Evolutionary conservation across 2,329 filamentous ascomycete genomes (phyloP).

Genomic region (Fusarium sp.): DNA sequence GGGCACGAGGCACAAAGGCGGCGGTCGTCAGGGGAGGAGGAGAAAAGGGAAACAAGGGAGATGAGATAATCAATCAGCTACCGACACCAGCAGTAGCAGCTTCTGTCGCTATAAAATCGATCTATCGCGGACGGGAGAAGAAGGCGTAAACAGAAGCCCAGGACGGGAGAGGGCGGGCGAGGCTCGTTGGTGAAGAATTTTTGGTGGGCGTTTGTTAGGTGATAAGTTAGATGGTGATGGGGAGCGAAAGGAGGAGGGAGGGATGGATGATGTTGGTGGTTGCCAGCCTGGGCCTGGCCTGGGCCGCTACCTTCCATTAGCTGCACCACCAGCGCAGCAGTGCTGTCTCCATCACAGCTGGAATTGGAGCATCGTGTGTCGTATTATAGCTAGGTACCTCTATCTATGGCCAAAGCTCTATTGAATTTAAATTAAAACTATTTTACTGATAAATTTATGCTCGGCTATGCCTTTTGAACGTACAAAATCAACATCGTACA

Average conservation of each 20-base stretch:
- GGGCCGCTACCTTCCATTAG: slow-evolving; percentile 12
- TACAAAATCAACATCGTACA: background rate
- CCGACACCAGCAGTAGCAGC: slow-evolving; percentile 39
- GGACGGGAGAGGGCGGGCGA: slow-evolving; percentile 11
- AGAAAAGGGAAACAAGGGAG: slow-evolving; percentile 29
- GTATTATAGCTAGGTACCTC: slow-evolving; percentile 10
- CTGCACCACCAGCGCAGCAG: slow-evolving; percentile 20
- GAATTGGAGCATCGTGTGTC: slow-evolving; percentile 39
- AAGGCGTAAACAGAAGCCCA: slow-evolving; percentile 2
- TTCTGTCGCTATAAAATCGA: slow-evolving; percentile 24
- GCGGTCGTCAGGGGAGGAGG: slow-evolving; percentile 42
- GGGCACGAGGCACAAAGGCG: slow-evolving; percentile 48
- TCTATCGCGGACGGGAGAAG: slow-evolving; percentile 22
- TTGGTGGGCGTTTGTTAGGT: slow-evolving; percentile 40
- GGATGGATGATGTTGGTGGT: slow-evolving; percentile 36
- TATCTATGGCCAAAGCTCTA: background rate
- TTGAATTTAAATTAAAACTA: background rate
- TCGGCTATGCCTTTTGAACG: background rate
- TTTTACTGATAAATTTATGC: background rate
- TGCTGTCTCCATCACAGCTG: slow-evolving; percentile 16
- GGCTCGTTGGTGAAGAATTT: slow-evolving; percentile 36
- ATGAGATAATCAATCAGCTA: slow-evolving; percentile 37
- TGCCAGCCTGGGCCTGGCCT: slow-evolving; percentile 21
- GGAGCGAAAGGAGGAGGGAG: slow-evolving; percentile 37
- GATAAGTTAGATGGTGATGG: slow-evolving; percentile 39